phyloP scores from a whole-genome alignment of 164 flowering plant genomes.

The Stephania japonica region DNA sequence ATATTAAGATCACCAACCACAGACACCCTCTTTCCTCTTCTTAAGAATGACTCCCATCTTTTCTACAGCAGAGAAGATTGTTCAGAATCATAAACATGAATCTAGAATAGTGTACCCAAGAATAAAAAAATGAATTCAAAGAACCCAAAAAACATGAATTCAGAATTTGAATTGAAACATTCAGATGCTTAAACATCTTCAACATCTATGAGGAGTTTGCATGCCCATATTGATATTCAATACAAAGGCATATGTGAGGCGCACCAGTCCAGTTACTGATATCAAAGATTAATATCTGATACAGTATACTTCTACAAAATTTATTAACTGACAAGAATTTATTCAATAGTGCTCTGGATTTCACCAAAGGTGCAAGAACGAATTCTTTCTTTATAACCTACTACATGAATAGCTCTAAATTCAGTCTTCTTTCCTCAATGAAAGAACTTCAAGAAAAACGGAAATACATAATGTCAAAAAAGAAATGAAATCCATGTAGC shows the following conservation, averaged over 20 bases:
- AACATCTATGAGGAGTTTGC: background rate
- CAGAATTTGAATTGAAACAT: background rate
- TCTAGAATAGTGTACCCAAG: background rate
- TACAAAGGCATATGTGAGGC: background rate
- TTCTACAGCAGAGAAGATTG: constrained; percentile 46
- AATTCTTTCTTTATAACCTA: too few species aligned
- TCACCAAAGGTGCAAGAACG: too few species aligned
- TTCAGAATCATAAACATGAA: constrained; percentile 1
- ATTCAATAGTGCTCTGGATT: background rate
- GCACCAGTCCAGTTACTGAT: background rate
- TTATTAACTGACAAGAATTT: background rate
- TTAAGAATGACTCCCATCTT: constrained; percentile 84
- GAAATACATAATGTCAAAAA: background rate
- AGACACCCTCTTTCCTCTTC: constrained; percentile 58
- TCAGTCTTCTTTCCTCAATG: background rate
- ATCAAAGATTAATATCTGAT: background rate
- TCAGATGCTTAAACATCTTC: background rate
- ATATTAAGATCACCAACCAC: constrained; percentile 97
- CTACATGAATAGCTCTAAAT: background rate
- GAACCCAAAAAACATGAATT: background rate
- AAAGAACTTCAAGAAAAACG: background rate
- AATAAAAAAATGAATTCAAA: background rate
- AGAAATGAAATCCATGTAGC: background rate
- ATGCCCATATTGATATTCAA: background rate
- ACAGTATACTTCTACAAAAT: background rate